phyloP scores from a whole-genome alignment of 441 rosid species.

The Gossypium aridum region DNA sequence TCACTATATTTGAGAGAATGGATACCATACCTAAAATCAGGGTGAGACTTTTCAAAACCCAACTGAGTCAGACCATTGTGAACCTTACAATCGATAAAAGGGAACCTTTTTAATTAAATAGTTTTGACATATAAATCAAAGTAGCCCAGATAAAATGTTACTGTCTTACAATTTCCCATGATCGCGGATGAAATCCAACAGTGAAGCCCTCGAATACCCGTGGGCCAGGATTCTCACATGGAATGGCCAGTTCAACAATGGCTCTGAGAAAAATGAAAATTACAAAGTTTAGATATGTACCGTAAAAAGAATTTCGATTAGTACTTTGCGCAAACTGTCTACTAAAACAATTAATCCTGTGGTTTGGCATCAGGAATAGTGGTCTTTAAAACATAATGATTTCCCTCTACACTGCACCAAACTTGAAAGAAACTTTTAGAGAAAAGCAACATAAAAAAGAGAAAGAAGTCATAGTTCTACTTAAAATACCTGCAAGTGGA shows the following conservation, averaged over 20 bases:
- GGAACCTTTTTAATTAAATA: conserved; percentile 1
- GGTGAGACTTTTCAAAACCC: conserved; percentile 60
- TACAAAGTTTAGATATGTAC: conserved; percentile 8
- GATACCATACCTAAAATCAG: conserved; percentile 53
- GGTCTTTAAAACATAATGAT: background rate
- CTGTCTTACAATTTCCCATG: conserved; percentile 83
- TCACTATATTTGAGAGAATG: background rate
- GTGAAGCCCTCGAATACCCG: conserved; percentile 84
- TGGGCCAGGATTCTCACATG: conserved; percentile 79
- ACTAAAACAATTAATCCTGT: background rate
- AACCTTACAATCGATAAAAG: conserved; percentile 39
- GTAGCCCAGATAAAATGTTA: background rate
- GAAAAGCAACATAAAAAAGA: background rate
- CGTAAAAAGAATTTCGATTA: background rate
- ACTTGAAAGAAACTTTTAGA: background rate
- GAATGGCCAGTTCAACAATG: conserved; percentile 71
- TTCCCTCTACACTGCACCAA: conserved; percentile 7
- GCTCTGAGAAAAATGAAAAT: conserved; percentile 39
- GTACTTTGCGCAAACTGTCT: conserved; percentile 1
- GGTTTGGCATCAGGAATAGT: background rate
- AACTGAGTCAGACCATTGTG: conserved; percentile 83
- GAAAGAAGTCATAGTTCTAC: conserved; percentile 5
- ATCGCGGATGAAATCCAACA: conserved; percentile 90
- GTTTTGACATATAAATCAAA: background rate
- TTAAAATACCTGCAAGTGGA: conserved; percentile 76